Evolutionary conservation across 805 yeast genomes (phyloP), one percentile per base, ranked within the genome.

Genomic region (Lachancea lanzarotensis): DNA sequence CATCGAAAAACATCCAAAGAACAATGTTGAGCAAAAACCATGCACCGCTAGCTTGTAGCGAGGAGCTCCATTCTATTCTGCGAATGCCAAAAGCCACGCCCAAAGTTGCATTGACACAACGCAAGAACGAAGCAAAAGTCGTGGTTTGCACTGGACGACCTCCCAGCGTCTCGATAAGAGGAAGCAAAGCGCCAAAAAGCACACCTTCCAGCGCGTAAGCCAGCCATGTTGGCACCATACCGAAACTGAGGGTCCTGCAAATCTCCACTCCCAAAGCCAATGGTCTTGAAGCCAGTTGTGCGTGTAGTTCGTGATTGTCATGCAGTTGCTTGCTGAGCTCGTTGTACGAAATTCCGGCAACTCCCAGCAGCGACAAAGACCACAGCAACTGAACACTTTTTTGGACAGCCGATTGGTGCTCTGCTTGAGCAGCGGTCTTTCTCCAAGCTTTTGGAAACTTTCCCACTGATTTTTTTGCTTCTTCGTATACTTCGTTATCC

Each of bases 71-170:
- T 53, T 81, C 82, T 32, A 81, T 69, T 51, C 77, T 79, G 52
- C 85, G 73, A 29, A 84, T 73, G 19, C 87, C 88, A 55, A 79
- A 84, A 3, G 81, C 73, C 30, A 84, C 75, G 2, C 95, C 95
- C 35, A 84, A 65, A 53, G 83, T 73, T 2, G 87, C 82, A 45
- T 82, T 75, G 16, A 51, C 50, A 10, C 50, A 45, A 20, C 50
- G 43, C 46, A 42, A 37, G 40, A 43, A 45, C 33, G 48, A 46
- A 2, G 60, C 51, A 15, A 58, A 51, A n/a, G 53, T 40, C 8
- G 57, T 46, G 34, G 42, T 45, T 34, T 35, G 45, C 17, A 47
- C 42, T 26, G 43, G 41, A 30, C 50, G 43, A 18, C 52, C 50
- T 34, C 46, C 38, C 11, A 57, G 42, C 32, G 50, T 45, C 42